A percentile compares a stretch with the other conserved stretches of the same genome.
These are phyloP conservation scores for Vaccinium corymbosum DNA, from an alignment of 148 eudicot genomes.

Conservation along the genomic window DNA sequence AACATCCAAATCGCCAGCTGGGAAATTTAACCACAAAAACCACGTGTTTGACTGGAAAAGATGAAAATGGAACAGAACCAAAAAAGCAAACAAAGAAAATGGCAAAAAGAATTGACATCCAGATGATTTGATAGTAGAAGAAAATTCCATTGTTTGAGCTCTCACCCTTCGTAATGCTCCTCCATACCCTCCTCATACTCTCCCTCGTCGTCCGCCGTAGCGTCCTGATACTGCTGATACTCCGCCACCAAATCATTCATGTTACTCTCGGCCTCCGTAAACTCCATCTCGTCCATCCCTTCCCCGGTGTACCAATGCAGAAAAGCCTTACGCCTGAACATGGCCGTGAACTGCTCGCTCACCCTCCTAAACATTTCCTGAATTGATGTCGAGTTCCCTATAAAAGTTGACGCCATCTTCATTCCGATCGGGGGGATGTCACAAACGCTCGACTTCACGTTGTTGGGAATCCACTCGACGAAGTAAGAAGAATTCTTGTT, in stretches of 20 bases:
- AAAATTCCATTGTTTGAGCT: background rate
- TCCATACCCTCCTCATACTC: constrained; percentile 52
- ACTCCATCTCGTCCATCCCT: constrained; percentile 87
- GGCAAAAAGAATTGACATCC: background rate
- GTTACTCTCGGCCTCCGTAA: constrained; percentile 77
- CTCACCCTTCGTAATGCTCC: constrained; percentile 40
- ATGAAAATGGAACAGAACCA: background rate
- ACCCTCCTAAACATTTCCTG: constrained; percentile 81
- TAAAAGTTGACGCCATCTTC: constrained; percentile 33
- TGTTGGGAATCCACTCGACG: constrained; percentile 52
- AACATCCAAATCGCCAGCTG: background rate
- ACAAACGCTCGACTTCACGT: constrained; percentile 37
- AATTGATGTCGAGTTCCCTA: constrained; percentile 29
- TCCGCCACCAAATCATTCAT: constrained; percentile 85
- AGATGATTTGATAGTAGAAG: no score
- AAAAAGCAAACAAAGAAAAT: background rate
- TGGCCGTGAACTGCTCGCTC: constrained; percentile 83
- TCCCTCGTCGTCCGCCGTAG: constrained; percentile 63
- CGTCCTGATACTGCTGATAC: constrained; percentile 85
- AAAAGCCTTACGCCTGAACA: constrained; percentile 84
- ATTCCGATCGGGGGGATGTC: constrained; percentile 38
- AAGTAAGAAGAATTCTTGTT: constrained; percentile 89
- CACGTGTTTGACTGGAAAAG: background rate
- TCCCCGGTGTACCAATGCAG: constrained; percentile 86
- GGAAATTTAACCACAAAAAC: background rate